These are phyloP conservation scores for Anisodus acutangulus DNA, from an alignment of 257 asterid species.

Conservation along the genomic window DNA sequence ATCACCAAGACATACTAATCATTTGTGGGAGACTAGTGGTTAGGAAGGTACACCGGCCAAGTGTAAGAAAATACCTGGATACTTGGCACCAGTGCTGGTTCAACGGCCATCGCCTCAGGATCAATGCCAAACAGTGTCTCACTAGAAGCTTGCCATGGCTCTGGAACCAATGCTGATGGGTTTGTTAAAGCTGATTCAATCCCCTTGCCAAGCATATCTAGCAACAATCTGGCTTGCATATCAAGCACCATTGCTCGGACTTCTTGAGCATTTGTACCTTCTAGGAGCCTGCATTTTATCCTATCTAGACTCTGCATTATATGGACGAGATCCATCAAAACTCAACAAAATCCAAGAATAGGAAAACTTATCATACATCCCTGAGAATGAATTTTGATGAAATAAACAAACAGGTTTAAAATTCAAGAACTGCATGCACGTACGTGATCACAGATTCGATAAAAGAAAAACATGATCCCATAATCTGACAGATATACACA, in stretches of 20 bases:
- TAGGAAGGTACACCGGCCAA: neutral
- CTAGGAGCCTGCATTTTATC: slow-evolving; percentile 96
- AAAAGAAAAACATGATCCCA: neutral
- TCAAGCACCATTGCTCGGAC: slow-evolving; percentile 99
- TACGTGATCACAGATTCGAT: neutral
- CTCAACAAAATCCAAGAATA: neutral
- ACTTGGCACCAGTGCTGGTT: slow-evolving; percentile 79
- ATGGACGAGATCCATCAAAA: slow-evolving; percentile 30
- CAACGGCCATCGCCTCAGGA: slow-evolving; percentile 94
- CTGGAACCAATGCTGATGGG: slow-evolving; percentile 92
- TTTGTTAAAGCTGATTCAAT: slow-evolving; percentile 90
- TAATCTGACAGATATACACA: neutral
- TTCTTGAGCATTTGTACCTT: slow-evolving; percentile 98
- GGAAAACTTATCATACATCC: neutral
- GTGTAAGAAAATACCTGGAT: slow-evolving; percentile 67
- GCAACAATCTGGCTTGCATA: slow-evolving; percentile 95
- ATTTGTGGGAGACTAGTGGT: neutral
- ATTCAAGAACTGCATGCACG: neutral
- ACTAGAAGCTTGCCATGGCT: slow-evolving; percentile 96
- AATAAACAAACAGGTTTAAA: neutral
- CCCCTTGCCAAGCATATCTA: slow-evolving; percentile 99
- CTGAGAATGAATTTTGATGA: neutral
- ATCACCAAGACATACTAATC: slow-evolving; percentile 9
- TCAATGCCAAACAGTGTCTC: slow-evolving; percentile 76
- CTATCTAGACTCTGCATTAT: slow-evolving; percentile 90